These are phyloP conservation scores for Microbotryum scabiosae DNA, from an alignment of 1,284 basidiomycete species.

Conservation along the genomic window DNA sequence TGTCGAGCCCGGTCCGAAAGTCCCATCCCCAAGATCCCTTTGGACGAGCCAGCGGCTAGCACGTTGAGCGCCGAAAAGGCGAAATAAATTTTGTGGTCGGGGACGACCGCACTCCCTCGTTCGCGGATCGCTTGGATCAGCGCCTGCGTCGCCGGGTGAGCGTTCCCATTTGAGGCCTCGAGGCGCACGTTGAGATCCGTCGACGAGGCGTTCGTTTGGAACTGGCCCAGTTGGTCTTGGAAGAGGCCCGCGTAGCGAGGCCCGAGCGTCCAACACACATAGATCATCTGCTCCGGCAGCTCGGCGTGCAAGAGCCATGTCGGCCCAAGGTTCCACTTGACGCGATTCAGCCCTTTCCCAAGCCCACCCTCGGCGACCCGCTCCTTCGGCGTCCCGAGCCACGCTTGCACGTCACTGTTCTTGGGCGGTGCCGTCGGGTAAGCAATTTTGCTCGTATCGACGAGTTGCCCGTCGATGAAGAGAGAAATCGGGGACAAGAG, in stretches of 20 bases:
- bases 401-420: slow-evolving; percentile 11
- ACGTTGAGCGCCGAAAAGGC: slow-evolving; percentile 25
- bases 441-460: background rate
- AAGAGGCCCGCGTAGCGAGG: slow-evolving; percentile 63
- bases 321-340: slow-evolving; percentile 15
- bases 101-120: slow-evolving; percentile 21
- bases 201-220: slow-evolving; percentile 42
- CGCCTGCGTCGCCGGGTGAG: slow-evolving; percentile 14
- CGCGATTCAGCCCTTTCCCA: background rate
- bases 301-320: slow-evolving; percentile 17
- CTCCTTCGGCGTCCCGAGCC: slow-evolving; percentile 13
- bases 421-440: slow-evolving; percentile 13
- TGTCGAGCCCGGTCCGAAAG: background rate
- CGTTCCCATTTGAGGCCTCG: background rate
- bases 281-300: slow-evolving; percentile 16
- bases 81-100: slow-evolving; percentile 28
- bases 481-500: background rate
- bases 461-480: slow-evolving; percentile 13
- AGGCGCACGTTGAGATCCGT: slow-evolving; percentile 12
- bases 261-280: slow-evolving; percentile 45
- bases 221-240: slow-evolving; percentile 57
- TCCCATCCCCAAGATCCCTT: background rate
- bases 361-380: background rate
- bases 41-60: slow-evolving; percentile 2
- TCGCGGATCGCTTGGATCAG: slow-evolving; percentile 29